Evolutionary conservation across 495 filamentous ascomycete species (phyloP), one percentile per base, ranked within the genome.

Genomic region (Penicillium ochrochloron): DNA sequence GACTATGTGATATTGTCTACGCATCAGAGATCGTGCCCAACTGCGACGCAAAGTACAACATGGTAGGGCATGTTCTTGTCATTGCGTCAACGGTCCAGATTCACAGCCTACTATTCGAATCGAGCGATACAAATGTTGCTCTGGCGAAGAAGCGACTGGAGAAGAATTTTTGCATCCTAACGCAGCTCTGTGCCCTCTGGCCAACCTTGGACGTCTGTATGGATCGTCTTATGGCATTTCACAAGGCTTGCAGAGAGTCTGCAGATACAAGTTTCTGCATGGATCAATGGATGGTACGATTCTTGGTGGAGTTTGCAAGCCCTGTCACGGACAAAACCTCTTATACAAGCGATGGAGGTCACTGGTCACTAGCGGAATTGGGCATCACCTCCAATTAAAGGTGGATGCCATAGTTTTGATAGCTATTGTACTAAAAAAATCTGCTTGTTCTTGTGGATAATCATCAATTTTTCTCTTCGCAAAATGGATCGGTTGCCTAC

Each of bases 261-360:
- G 67, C 70, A 54, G 72, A 70, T 57, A 71, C 69, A 6, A 70
- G 61, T 27, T 78, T 78, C 57, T 62, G 69, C 29, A 58, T 81
- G 62, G 79, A 81, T 73, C 62, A 60, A 51, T 81, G 79, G 79
- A 81, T 80, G 76, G 66, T 78, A 19, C 70, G 69, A 25, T 80
- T 77, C 55, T 56, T 79, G 53, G 59, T 64, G 8, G 77, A 77
- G 66, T 74, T 75, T 70, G 64, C 61, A 1, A 59, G 52, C 37
- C 67, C 64, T n/a, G 25, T 54, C 7, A 54, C 25, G 27, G 31
- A 34, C n/a, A 54, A 54, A 54, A 19, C 19, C 44, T 48, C 21
- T 48, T 19, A 15, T 41, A 2, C 21, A 2, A 25, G 19, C 44
- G 44, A 48, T 48, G 21, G 21, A 21, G 19, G 19, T 48, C 44